Percentiles rank a stretch among this genome's conserved stretches.
Evolutionary conservation across 1,284 basidiomycete genomes (phyloP).

Genomic region (Sanghuangporus sanghuang): DNA sequence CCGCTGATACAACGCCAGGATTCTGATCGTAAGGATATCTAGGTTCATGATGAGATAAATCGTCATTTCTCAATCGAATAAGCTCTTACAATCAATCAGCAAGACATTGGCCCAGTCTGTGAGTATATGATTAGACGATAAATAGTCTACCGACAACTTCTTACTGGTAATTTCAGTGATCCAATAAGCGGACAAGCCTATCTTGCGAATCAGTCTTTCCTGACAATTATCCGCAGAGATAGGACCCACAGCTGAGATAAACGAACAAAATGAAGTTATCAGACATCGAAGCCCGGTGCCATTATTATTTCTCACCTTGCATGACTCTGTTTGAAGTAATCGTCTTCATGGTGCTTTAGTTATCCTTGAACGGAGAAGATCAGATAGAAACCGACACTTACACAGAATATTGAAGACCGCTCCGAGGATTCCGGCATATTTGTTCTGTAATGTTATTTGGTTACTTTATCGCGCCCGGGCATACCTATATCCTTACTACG

Average conservation of each 20-base stretch:
- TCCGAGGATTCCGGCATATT: background rate
- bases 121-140: background rate
- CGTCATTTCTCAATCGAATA: background rate
- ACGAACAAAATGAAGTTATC: background rate
- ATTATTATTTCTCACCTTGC: background rate
- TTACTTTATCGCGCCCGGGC: background rate
- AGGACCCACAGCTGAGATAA: background rate
- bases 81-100: slow-evolving; percentile 2
- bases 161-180: background rate
- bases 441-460: background rate
- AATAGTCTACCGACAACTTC: background rate
- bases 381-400: background rate
- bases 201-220: background rate
- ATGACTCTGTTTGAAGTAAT: background rate
- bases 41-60: background rate
- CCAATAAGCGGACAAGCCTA: background rate
- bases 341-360: background rate
- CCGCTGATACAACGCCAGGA: background rate
- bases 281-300: background rate
- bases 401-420: background rate
- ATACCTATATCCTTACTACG: background rate
- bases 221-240: background rate
- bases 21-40: slow-evolving; percentile 5
- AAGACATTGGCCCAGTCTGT: background rate
- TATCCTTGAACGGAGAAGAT: background rate